Evolutionary conservation across 768 basidiomycete species (phyloP).

Genomic region (Auricularia auricula-judae): DNA sequence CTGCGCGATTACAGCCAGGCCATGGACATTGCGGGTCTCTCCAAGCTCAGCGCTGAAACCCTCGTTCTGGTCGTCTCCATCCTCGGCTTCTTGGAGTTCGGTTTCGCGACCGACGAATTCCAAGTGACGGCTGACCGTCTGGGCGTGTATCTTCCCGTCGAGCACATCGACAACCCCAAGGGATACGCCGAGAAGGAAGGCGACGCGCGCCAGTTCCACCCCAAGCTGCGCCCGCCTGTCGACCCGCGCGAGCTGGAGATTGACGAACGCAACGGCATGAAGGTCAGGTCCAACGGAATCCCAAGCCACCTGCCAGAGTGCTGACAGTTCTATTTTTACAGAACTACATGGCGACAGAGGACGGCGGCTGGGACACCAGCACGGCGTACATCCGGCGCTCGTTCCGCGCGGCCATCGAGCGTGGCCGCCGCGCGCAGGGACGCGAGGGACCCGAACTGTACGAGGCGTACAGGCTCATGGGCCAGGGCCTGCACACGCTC

Average conservation of each 20-base stretch:
- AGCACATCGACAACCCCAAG: conserved; percentile 77
- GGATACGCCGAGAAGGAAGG: conserved; percentile 55
- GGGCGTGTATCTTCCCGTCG: conserved; percentile 66
- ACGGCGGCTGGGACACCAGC: conserved; percentile 63
- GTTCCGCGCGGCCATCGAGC: conserved; percentile 54
- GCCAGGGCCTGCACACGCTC: conserved; percentile 54
- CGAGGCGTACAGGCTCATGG: conserved; percentile 63
- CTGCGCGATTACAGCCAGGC: conserved; percentile 63
- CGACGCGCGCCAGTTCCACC: conserved; percentile 61
- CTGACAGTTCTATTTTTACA: conserved; percentile 12
- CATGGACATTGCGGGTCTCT: conserved; percentile 61
- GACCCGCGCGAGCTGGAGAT: conserved; percentile 62
- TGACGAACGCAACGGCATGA: conserved; percentile 71
- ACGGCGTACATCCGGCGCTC: conserved; percentile 54
- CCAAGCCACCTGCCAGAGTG: not conserved
- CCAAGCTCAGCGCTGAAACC: conserved; percentile 53
- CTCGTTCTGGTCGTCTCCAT: conserved; percentile 49
- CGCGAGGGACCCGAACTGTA: conserved; percentile 44
- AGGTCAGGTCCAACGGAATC: conserved; percentile 27
- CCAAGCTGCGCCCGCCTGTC: conserved; percentile 65
- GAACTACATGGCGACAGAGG: conserved; percentile 72
- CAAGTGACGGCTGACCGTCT: conserved; percentile 63
- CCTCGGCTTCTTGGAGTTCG: conserved; percentile 53
- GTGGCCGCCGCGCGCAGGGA: conserved; percentile 47
- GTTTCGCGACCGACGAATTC: conserved; percentile 55